Evolutionary conservation across 2,329 filamentous ascomycete genomes (phyloP), one percentile per base, ranked within the genome.

Genomic region (Aspergillus bombycis): DNA sequence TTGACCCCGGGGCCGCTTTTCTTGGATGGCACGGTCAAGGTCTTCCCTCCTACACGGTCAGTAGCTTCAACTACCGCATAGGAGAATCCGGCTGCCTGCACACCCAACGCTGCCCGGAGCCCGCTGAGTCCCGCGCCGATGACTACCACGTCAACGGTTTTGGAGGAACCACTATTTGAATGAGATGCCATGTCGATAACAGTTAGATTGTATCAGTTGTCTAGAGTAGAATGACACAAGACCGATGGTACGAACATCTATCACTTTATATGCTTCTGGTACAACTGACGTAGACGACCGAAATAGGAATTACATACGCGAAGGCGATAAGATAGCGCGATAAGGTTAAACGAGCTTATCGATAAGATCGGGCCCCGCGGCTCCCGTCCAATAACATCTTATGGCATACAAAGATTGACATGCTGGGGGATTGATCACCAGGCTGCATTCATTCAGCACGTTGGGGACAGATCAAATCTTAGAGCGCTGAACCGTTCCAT

Each of bases 31-130:
- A 70, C 50, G 2, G 68, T 73, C 63, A 71, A 77, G 0, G 74
- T 78, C 66, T 80, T 81, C 1, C 80, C 80, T 3, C 79, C 79
- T 1, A 81, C 78, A 3, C 79, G 74, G 63, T 80, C 73, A 9
- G 75, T 69, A 16, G 79, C 80, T 65, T 82, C 80, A 0, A 82
- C 62, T 11, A 82, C 74, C 4, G 70, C 66, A 28, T 71, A 72
- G 6, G 73, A 77, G 4, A 75, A 62, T 4, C 77, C 78, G 3
- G 72, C 72, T 36, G 71, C 64, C 34, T 74, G 71, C 8, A 76
- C 65, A 10, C 71, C 66, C 26, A 71, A 67, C 0, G 77, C 78
- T 6, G 78, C 75, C 57, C 74, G 71, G 1, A 81, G 73, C 14
- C 79, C 79, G 41, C 72, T 72, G 7, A 80, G 67, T 10, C 79